Conservation (phyloP, 345 rosid species). For the Salix dunnii region DNA sequence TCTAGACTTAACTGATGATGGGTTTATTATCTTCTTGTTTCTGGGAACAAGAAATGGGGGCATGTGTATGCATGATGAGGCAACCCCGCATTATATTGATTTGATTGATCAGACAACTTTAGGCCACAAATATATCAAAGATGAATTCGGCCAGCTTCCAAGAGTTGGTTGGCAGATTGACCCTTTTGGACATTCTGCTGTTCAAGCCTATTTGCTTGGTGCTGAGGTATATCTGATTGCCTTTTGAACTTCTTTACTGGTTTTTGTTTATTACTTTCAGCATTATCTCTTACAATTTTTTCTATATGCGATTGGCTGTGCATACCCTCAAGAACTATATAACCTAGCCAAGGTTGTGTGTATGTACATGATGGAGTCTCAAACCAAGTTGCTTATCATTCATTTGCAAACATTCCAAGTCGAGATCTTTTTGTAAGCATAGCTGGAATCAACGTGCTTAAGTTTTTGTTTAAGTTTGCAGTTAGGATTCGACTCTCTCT, state of each 20-base stretch:
- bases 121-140: constrained; percentile 76
- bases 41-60: constrained; percentile 69
- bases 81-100: constrained; percentile 83
- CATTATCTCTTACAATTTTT: neutral
- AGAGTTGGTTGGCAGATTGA: constrained; percentile 99
- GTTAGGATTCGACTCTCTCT: constrained; percentile 91
- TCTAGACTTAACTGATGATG: neutral
- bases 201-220: constrained; percentile 86
- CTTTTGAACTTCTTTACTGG: neutral
- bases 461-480: constrained; percentile 29
- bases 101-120: constrained; percentile 94
- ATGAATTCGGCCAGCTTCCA: constrained; percentile 73
- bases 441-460: neutral
- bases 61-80: constrained; percentile 96
- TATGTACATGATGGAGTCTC: no score
- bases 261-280: neutral
- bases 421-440: neutral
- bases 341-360: no score
- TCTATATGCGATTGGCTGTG: neutral
- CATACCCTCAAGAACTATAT: no score
- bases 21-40: neutral
- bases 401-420: neutral
- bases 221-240: constrained; percentile 58
- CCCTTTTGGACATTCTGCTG: constrained; percentile 96
- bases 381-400: no score